Percentiles rank a stretch among this genome's conserved stretches.
phyloP scores from a whole-genome alignment of 1,139 yeast species.

The Geotrichum carabidarum region DNA sequence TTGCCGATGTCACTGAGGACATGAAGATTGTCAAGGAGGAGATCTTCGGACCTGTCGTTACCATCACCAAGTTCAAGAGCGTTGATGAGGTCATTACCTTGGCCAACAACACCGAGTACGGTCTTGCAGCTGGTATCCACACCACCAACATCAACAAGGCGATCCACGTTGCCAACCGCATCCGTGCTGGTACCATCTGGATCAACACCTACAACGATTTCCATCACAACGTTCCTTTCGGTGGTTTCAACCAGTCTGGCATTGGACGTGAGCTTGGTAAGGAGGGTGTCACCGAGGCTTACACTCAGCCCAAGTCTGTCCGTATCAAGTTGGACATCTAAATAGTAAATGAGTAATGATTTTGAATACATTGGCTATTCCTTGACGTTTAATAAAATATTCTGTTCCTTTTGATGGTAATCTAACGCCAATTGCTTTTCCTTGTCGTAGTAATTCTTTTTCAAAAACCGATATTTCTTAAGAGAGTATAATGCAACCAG shows the following conservation, averaged over 20 bases:
- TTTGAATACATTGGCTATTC: background rate
- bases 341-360: background rate
- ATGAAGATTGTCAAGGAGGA: constrained; percentile 74
- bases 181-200: constrained; percentile 81
- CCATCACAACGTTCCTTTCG: constrained; percentile 67
- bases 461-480: constrained; percentile 36
- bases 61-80: constrained; percentile 65
- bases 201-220: constrained; percentile 72
- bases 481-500: constrained; percentile 35
- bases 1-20: constrained; percentile 61
- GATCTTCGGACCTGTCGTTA: constrained; percentile 83
- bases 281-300: constrained; percentile 65
- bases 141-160: constrained; percentile 58
- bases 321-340: constrained; percentile 23
- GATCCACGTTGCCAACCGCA: constrained; percentile 56
- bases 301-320: constrained; percentile 72
- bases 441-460: constrained; percentile 30
- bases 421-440: constrained; percentile 5
- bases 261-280: constrained; percentile 85
- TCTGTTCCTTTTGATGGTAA: background rate
- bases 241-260: constrained; percentile 81
- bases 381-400: background rate
- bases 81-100: constrained; percentile 62
- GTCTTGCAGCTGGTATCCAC: constrained; percentile 83
- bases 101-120: constrained; percentile 73